Evolutionary conservation across 805 yeast species (phyloP), one percentile per base, ranked within the genome.

Genomic region (Monosporozyma solicola): DNA sequence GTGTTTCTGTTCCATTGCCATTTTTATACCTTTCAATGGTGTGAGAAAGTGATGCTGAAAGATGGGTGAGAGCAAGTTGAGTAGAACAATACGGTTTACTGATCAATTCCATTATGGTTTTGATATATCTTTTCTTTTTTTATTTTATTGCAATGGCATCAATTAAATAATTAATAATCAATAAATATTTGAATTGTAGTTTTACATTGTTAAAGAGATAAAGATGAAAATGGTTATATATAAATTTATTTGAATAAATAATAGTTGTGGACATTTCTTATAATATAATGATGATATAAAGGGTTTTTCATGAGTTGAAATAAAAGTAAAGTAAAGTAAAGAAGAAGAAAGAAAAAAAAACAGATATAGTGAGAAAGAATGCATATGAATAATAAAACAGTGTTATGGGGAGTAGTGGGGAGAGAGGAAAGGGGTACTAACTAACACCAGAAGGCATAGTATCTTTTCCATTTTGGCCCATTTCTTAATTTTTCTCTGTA

Each of bases 361-460:
- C 4, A 41, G 16, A 5, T 5, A 20, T 20, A 20, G 20, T 20
- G 20, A 16, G 13, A 41, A 41, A 41, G 27, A n/a, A 43, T 43
- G 46, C 46, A 24, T 24, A 43, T 43, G 46, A 43, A 43, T 43
- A 43, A 43, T 43, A 43, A 29, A 20, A 20, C 20, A 20, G 20
- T 20, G 20, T 20, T 20, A 20, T 20, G 20, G 20, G 20, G 20
- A 20, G 20, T 20, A 20, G 20, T 20, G 24, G 11, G 11, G 10
- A 13, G 5, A 10, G 10, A n/a, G 13, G 13, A 24, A 16, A 20
- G 20, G 20, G 20, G 20, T 20, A 20, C 20, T 20, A 20, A 29
- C 55, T 51, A 69, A 58, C 72, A 68, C 71, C 72, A 68, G 59
- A 64, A 68, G 29, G 56, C 59, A n/a, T 55, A 50, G n/a, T 58